phyloP scores from a whole-genome alignment of 2,329 filamentous ascomycete genomes.

The Penicillium expansum region DNA sequence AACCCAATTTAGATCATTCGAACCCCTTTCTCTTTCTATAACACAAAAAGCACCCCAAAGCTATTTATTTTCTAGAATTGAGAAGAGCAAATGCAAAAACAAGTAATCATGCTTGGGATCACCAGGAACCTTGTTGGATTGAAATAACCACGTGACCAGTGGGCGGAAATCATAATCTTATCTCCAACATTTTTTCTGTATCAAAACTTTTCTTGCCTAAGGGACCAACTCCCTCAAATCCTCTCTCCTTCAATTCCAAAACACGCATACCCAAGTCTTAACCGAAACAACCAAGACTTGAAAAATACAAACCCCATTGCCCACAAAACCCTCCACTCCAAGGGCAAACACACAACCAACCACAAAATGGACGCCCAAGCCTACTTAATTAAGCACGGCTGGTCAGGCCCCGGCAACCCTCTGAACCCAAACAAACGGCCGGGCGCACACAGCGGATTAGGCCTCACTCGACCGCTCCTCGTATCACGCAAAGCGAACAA shows the following conservation, averaged over 20 bases:
- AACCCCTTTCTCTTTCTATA: background rate
- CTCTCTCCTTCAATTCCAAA: background rate
- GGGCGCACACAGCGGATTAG: constrained; percentile 61
- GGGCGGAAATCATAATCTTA: background rate
- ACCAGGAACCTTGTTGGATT: too few species aligned
- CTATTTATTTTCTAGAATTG: too few species aligned
- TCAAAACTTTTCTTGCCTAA: constrained; percentile 6
- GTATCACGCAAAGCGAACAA: constrained; percentile 78
- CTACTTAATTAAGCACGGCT: constrained; percentile 81
- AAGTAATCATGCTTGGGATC: too few species aligned
- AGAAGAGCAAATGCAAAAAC: too few species aligned
- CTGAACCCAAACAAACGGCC: constrained; percentile 64
- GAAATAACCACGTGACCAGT: too few species aligned
- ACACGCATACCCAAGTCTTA: background rate
- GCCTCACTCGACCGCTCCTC: constrained; percentile 78
- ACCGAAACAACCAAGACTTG: too few species aligned
- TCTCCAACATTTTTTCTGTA: constrained; percentile 6
- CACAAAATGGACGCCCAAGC: constrained; percentile 74
- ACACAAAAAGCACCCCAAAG: too few species aligned
- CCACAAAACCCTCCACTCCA: background rate
- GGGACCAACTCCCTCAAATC: background rate
- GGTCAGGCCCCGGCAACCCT: constrained; percentile 84
- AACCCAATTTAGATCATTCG: background rate
- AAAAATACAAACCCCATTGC: background rate
- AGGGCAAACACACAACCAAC: background rate